Base-by-base conservation (phyloP, 306 rosid species). In the Dryas alaskensis region DNA sequence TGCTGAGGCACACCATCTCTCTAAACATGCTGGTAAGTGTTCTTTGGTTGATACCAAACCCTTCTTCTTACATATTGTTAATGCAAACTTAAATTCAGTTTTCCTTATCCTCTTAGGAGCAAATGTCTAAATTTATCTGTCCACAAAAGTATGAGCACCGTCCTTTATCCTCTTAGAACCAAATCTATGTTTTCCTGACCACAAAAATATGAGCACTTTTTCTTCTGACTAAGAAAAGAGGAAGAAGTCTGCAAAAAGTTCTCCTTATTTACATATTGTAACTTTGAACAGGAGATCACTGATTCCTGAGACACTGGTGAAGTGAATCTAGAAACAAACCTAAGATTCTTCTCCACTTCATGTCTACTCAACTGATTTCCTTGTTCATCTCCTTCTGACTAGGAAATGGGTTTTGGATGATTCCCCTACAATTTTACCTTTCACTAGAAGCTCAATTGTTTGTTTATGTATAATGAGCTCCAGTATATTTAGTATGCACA, bases 1-100 rank as follows among this genome's bases (percentile, higher is more conserved):
- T 80, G 97, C 96, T 70, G 97, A 89, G 80, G 73, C 93, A 49
- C 97, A 92, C 67, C 97, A 92, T 83, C 92, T 92, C 67, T 89
- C 97, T 78, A 92, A 88, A 78, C 97, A 92, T 85, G 97, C 97
- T 49, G 96, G 97, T 86, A 78, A 72, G 39, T 48, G 9, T 54
- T 60, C 51, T 60, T 76, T 19, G 70, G 39, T 54, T 67, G 37
- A 4, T 67, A 42, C 76, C 45, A 16, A 31, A 19, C 4, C 65
- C 7, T 59, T 43, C 3, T 65, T 74, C 57, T 53, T 50, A 4
- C 31, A 4, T 31, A 9, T n/a, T 65, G 53, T 13, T 43, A 13
- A 43, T 44, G 66, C 52, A 16, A 43, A 5, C 2, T 37, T 8
- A 11, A 25, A 45, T 59, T 60, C 58, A 59, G 31, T 42, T 77